A percentile compares a stretch with the other conserved stretches of the same genome.
Conservation (phyloP, 257 asterid genomes). For the Penstemon davidsonii region DNA sequence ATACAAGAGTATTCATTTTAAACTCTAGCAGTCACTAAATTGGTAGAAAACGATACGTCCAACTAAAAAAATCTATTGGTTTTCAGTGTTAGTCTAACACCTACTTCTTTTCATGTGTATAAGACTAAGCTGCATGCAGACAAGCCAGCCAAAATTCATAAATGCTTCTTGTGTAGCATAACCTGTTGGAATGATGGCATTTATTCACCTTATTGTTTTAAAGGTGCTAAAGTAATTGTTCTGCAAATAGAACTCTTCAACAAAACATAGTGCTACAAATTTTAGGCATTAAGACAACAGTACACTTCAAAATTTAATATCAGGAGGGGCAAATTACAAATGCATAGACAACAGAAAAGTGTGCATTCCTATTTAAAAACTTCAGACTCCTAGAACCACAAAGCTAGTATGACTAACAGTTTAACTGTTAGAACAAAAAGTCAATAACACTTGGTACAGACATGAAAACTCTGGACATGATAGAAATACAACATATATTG, state of each 20-base stretch:
- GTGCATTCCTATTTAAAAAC: neutral
- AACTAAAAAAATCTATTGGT: neutral
- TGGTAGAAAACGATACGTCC: neutral
- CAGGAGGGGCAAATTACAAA: too few species aligned
- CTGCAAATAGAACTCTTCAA: neutral
- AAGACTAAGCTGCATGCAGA: conserved; percentile 11
- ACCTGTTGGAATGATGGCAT: neutral
- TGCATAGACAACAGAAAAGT: neutral
- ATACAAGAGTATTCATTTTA: conserved; percentile 1
- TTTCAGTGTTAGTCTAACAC: neutral
- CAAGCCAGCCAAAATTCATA: neutral
- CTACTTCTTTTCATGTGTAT: neutral
- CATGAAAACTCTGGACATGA: neutral
- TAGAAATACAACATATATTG: neutral
- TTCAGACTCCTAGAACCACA: conserved; percentile 1
- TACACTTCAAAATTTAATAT: too few species aligned
- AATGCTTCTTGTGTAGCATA: neutral
- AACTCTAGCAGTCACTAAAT: conserved; percentile 5
- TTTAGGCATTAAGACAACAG: too few species aligned
- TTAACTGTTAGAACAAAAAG: neutral
- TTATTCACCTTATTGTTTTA: neutral
- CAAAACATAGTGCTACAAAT: neutral
- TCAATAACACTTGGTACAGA: neutral
- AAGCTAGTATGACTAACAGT: neutral
- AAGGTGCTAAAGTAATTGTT: conserved; percentile 2